These are phyloP conservation scores for Synchytrium microbalum DNA, from an alignment of 371 early-diverging fungal species.

Conservation along the genomic window DNA sequence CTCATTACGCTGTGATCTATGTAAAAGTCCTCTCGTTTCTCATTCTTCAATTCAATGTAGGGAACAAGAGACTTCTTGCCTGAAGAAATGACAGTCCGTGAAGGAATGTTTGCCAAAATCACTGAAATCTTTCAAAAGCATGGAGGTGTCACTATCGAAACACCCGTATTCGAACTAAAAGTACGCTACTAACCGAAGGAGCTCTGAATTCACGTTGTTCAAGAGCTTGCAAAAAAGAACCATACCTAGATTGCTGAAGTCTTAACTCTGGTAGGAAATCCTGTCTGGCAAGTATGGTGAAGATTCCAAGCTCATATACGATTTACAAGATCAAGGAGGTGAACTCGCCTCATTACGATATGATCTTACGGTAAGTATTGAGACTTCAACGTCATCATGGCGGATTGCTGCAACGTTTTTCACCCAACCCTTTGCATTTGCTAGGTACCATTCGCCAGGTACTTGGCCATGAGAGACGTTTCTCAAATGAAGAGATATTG, in stretches of 20 bases:
- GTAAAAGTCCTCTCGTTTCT: neutral
- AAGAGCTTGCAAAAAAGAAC: neutral
- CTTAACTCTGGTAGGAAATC: conserved; percentile 64
- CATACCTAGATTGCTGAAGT: no score
- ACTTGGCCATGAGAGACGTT: conserved; percentile 81
- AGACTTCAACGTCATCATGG: neutral
- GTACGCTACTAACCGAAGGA: conserved; percentile 20
- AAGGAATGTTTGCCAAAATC: conserved; percentile 83
- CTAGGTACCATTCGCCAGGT: conserved; percentile 93
- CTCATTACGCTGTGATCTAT: no score
- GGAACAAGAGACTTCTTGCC: conserved; percentile 96
- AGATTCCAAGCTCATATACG: conserved; percentile 98
- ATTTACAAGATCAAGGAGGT: conserved; percentile 98
- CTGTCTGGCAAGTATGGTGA: conserved; percentile 99
- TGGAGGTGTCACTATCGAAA: conserved; percentile 97
- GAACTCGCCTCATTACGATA: conserved; percentile 96
- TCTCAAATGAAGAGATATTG: conserved; percentile 95
- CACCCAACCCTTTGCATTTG: no score
- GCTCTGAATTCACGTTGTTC: neutral
- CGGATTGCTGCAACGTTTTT: neutral
- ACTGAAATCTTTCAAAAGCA: conserved; percentile 85
- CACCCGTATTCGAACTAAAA: conserved; percentile 98
- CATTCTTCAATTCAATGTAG: conserved; percentile 28
- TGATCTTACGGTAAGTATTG: conserved; percentile 78
- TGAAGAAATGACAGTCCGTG: conserved; percentile 91